phyloP scores from a whole-genome alignment of 2,329 filamentous ascomycete genomes.

The Fusarium siculi region DNA sequence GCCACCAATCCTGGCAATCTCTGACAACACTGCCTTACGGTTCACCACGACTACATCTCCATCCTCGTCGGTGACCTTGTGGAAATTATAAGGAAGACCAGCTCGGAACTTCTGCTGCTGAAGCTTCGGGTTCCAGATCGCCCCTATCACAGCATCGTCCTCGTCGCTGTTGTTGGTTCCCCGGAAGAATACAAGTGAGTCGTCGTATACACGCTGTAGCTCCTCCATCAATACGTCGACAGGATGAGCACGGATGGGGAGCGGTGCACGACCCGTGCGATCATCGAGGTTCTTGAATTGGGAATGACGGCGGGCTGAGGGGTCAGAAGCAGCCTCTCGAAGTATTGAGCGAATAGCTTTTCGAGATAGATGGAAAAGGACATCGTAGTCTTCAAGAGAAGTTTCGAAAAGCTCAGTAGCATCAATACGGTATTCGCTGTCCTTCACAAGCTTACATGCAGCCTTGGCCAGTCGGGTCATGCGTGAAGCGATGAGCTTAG shows the following conservation, averaged over 20 bases:
- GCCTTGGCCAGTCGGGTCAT: conserved; percentile 85
- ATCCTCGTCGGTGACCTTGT: conserved; percentile 48
- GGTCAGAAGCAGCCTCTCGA: conserved; percentile 51
- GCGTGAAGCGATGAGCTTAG: conserved; percentile 84
- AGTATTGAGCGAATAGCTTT: conserved; percentile 59
- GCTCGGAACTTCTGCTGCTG: conserved; percentile 73
- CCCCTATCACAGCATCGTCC: conserved; percentile 63
- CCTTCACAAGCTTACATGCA: conserved; percentile 70
- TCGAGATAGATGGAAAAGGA: conserved; percentile 77
- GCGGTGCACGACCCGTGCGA: conserved; percentile 57
- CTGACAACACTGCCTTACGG: conserved; percentile 72
- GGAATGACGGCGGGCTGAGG: conserved; percentile 53
- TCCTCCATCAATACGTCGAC: conserved; percentile 73
- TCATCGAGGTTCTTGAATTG: conserved; percentile 85
- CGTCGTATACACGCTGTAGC: conserved; percentile 72
- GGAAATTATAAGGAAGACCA: conserved; percentile 72
- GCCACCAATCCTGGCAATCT: conserved; percentile 76
- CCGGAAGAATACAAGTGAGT: conserved; percentile 82
- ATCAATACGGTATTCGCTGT: conserved; percentile 64
- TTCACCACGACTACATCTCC: conserved; percentile 71
- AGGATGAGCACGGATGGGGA: conserved; percentile 68
- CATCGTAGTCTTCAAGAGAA: conserved; percentile 81
- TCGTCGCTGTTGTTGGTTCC: conserved; percentile 59
- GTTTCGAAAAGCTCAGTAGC: conserved; percentile 72
- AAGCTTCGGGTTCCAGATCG: conserved; percentile 68